These are phyloP conservation scores for Phyllosticta paracitricarpa DNA, from an alignment of 2,329 filamentous ascomycete genomes.

Conservation along the genomic window DNA sequence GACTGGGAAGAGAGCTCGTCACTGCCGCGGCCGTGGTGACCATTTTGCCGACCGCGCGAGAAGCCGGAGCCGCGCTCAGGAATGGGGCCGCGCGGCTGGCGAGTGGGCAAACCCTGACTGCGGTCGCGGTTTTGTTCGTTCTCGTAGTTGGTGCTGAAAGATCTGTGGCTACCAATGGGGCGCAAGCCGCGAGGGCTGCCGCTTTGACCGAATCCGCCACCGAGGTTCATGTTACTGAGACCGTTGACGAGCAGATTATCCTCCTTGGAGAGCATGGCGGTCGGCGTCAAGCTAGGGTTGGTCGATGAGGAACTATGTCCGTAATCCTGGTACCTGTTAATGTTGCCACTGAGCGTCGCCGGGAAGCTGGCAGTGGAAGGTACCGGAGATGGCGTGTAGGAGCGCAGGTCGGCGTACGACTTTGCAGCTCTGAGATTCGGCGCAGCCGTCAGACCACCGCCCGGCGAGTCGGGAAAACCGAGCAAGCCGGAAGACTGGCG, in stretches of 20 bases:
- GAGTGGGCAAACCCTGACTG: conserved; percentile 39
- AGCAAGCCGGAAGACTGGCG: conserved; percentile 75
- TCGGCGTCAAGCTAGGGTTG: conserved; percentile 57
- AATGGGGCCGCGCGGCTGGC: conserved; percentile 52
- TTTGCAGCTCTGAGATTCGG: conserved; percentile 86
- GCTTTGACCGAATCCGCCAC: conserved; percentile 37
- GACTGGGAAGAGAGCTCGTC: conserved; percentile 53
- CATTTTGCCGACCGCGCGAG: conserved; percentile 47
- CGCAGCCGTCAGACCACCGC: conserved; percentile 52
- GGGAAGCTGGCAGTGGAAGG: conserved; percentile 84
- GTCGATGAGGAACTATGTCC: conserved; percentile 47
- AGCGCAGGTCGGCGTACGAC: conserved; percentile 90
- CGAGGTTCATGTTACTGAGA: conserved; percentile 50
- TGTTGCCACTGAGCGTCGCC: conserved; percentile 53
- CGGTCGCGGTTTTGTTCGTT: conserved; percentile 41
- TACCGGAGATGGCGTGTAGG: conserved; percentile 88
- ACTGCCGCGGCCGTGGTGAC: conserved; percentile 51
- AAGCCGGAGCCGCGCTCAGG: conserved; percentile 50
- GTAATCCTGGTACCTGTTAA: conserved; percentile 50
- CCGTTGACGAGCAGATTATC: conserved; percentile 54
- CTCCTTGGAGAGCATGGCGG: conserved; percentile 43
- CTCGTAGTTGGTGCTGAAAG: conserved; percentile 50
- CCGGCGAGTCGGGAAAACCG: conserved; percentile 65
- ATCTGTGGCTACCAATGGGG: conserved; percentile 54
- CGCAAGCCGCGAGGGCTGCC: conserved; percentile 50